Evolutionary conservation across 2,329 filamentous ascomycete genomes (phyloP), one percentile per base, ranked within the genome.

Genomic region (Aspergillus bombycis): DNA sequence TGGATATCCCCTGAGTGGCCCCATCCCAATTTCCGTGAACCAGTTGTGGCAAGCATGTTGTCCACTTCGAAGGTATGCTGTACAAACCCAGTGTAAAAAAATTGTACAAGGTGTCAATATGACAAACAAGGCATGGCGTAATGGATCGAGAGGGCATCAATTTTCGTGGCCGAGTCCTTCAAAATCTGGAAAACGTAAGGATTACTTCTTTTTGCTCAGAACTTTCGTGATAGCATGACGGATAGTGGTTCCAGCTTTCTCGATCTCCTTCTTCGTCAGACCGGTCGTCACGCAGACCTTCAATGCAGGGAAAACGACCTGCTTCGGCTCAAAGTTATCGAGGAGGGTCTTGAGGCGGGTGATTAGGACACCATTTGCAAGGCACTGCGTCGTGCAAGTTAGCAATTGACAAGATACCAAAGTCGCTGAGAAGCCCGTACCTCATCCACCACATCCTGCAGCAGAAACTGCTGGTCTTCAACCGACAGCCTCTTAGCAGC

Each of bases 391-490:
- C 36, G 30, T 58, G 48, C 23, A 21, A 5, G 3, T 57, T 50
- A 38, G 16, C 52, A 56, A 43, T 30, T 23, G 9, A 38, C 26
- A 26, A 36, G 64, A 61, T 12, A 23, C 19, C 36, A 10, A 34
- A 59, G 28, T n/a, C 16, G 36, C 8, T 19, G 28, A 16, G 52
- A 21, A 32, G 4, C 9, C 77, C 86, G 72, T 84, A 96, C 94
- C 90, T 99, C 95, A 65, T 99, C 96, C n/a, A 97, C 93, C 68
- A 92, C 90, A 71, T 99, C 95, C 73, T 96, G 89, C 63, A 99
- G 80, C 21, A 98, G 78, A 62, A 88, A 86, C 72, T 97, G 93
- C 79, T 98, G 93, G 66, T 97, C 94, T 38, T 89, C 86, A 11
- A 86, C 77, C 16, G 83, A 87, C 62, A 96, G 80, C 52, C 86